A percentile compares a stretch with the other conserved stretches of the same genome.
Conservation (phyloP, 176 grass and related monocot genomes). For the Juncus effusus region DNA sequence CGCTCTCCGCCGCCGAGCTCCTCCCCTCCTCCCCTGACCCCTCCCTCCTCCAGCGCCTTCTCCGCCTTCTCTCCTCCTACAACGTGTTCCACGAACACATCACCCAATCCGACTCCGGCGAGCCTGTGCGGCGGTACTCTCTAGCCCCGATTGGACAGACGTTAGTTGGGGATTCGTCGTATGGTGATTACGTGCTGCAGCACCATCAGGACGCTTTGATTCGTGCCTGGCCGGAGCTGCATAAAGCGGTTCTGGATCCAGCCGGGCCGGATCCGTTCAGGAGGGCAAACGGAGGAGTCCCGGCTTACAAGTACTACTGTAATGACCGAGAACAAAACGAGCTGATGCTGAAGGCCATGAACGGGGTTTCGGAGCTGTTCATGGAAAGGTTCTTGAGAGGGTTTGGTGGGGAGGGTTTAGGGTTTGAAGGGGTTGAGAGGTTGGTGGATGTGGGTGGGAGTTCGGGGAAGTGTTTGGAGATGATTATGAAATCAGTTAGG, state of each 20-base stretch:
- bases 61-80: constrained; percentile 62
- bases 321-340: constrained; percentile 46
- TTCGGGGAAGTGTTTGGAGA: constrained; percentile 68
- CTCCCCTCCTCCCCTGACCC: constrained; percentile 33
- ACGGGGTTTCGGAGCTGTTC: constrained; percentile 76
- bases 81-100: constrained; percentile 52
- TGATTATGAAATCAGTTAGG: constrained; percentile 51
- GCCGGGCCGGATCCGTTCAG: constrained; percentile 68
- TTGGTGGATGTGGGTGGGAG: constrained; percentile 86
- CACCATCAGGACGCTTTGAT: constrained; percentile 92
- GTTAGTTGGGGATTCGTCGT: constrained; percentile 44
- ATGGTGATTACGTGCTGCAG: constrained; percentile 78
- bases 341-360: constrained; percentile 70
- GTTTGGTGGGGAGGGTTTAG: constrained; percentile 37
- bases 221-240: constrained; percentile 54
- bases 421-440: constrained; percentile 45
- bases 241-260: constrained; percentile 70
- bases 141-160: constrained; percentile 61
- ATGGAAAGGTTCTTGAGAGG: constrained; percentile 63
- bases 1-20: constrained; percentile 38
- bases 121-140: constrained; percentile 36
- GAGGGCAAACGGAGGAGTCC: constrained; percentile 54
- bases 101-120: neutral
- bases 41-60: constrained; percentile 51
- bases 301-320: constrained; percentile 74